Conservation (phyloP, 2,329 filamentous ascomycete species). For the Fusarium drepaniforme region DNA sequence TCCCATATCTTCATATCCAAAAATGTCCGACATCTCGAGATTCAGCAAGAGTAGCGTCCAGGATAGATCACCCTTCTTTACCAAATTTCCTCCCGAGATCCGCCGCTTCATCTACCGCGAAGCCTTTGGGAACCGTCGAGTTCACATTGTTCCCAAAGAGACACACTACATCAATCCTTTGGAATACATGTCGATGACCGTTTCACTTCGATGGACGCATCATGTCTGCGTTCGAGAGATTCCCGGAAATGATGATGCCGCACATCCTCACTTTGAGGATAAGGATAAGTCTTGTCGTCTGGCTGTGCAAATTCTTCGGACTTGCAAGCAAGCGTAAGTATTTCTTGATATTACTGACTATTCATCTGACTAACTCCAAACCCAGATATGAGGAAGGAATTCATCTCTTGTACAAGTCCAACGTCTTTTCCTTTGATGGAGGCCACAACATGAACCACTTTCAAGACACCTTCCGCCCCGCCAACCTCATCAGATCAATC, state of each 20-base stretch:
- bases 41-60: not conserved
- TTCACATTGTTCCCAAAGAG: not conserved
- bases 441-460: not conserved
- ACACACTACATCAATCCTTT: not conserved
- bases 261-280: slow-evolving; percentile 5
- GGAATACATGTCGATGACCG: not conserved
- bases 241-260: not conserved
- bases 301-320: not conserved
- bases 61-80: slow-evolving; percentile 1
- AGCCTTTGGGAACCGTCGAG: not conserved
- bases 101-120: not conserved
- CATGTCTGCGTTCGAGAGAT: not conserved
- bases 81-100: slow-evolving; percentile 4
- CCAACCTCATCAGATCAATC: not conserved
- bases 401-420: slow-evolving; percentile 15
- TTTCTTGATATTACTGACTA: not conserved
- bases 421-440: slow-evolving; percentile 7
- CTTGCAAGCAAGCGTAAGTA: slow-evolving; percentile 22
- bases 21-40: not conserved
- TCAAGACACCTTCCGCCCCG: not conserved
- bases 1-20: not conserved
- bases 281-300: slow-evolving; percentile 7
- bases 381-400: slow-evolving; percentile 12
- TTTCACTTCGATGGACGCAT: not conserved
- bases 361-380: not conserved